Conservation (phyloP, 805 yeast species). For the Candida fluviatilis region DNA sequence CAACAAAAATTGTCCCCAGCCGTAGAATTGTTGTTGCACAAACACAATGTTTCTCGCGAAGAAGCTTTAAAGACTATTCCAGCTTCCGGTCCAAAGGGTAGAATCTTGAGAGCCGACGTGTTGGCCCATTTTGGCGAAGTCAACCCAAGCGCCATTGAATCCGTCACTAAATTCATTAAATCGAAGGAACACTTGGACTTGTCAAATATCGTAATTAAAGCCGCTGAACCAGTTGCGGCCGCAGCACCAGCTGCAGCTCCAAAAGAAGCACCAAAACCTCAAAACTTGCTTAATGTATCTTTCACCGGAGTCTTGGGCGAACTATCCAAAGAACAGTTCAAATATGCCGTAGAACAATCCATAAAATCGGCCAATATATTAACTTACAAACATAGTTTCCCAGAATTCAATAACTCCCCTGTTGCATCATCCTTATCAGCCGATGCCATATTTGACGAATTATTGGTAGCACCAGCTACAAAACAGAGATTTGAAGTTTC, state of each 20-base stretch:
- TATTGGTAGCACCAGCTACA: conserved; percentile 32
- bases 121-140: conserved; percentile 78
- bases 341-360: conserved; percentile 27
- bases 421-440: conserved; percentile 13
- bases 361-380: conserved; percentile 24
- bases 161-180: conserved; percentile 54
- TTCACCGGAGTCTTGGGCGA: conserved; percentile 8
- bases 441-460: conserved; percentile 35
- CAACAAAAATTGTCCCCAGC: conserved; percentile 73
- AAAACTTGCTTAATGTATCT: conserved; percentile 17
- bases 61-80: conserved; percentile 70
- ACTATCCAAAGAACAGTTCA: conserved; percentile 22
- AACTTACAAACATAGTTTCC: conserved; percentile 32
- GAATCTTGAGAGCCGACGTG: conserved; percentile 87
- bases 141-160: conserved; percentile 47
- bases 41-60: conserved; percentile 57
- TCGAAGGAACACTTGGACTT: conserved; percentile 64
- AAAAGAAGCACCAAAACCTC: conserved; percentile 22
- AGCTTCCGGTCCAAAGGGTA: conserved; percentile 88
- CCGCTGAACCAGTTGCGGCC: conserved; percentile 17
- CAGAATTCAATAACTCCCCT: conserved; percentile 33
- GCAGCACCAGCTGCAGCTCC: conserved; percentile 5
- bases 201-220: conserved; percentile 54
- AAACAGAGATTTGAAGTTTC: conserved; percentile 32
- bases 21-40: conserved; percentile 60